A percentile compares a stretch with the other conserved stretches of the same genome.
Conservation (phyloP, 2,329 filamentous ascomycete genomes). For the Diaporthe ampelina region DNA sequence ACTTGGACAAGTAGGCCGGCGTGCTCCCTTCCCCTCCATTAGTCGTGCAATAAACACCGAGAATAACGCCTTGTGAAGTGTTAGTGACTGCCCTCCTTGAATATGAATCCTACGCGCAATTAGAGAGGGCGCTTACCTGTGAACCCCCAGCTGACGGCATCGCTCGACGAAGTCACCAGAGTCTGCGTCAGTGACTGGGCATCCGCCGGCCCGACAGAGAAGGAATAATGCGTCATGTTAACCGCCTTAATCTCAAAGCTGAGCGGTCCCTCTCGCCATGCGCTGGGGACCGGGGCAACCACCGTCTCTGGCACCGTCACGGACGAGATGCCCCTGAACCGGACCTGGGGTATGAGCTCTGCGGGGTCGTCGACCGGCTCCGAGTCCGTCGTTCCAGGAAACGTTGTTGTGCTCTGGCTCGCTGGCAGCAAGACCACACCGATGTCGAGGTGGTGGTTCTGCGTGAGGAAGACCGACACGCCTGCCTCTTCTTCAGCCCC, state of each 20-base stretch:
- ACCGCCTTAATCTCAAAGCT: slow-evolving; percentile 57
- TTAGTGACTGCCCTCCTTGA: background rate
- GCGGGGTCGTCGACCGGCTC: slow-evolving; percentile 37
- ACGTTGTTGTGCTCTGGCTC: slow-evolving; percentile 44
- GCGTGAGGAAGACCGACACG: slow-evolving; percentile 65
- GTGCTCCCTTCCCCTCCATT: slow-evolving; percentile 61
- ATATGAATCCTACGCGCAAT: background rate
- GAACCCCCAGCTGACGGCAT: slow-evolving; percentile 56
- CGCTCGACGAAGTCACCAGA: slow-evolving; percentile 52
- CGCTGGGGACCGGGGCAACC: slow-evolving; percentile 54
- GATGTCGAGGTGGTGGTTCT: slow-evolving; percentile 66
- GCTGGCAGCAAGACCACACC: slow-evolving; percentile 55
- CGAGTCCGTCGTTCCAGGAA: slow-evolving; percentile 41
- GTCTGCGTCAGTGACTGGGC: slow-evolving; percentile 50
- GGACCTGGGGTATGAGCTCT: slow-evolving; percentile 55
- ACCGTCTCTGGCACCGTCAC: slow-evolving; percentile 54
- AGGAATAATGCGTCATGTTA: slow-evolving; percentile 61
- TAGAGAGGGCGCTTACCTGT: slow-evolving; percentile 51
- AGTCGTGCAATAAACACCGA: slow-evolving; percentile 66
- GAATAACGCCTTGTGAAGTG: slow-evolving; percentile 55
- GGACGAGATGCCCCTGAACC: slow-evolving; percentile 60
- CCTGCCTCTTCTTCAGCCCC: slow-evolving; percentile 63
- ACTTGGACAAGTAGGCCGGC: slow-evolving; percentile 62
- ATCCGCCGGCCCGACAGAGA: slow-evolving; percentile 54
- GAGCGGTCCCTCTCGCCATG: slow-evolving; percentile 54